phyloP scores from a whole-genome alignment of 2,329 filamentous ascomycete genomes.

The Orbilia oligospora region DNA sequence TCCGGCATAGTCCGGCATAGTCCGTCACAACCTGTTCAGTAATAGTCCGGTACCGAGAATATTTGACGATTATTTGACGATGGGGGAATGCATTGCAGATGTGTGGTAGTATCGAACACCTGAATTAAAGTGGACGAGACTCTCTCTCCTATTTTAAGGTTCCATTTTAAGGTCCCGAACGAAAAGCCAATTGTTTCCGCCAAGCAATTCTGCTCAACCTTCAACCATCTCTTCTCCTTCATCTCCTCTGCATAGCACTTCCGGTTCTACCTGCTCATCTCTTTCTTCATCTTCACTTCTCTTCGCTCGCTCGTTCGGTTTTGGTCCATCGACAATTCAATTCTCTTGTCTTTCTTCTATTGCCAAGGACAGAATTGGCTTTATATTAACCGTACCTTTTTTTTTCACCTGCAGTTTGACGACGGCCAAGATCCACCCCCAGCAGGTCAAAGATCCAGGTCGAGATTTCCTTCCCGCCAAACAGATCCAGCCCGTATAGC shows the following conservation, averaged over 20 bases:
- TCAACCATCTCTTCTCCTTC: background rate
- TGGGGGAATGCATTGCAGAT: too few species aligned
- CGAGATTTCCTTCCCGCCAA: too few species aligned
- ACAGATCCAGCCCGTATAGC: slow-evolving; percentile 5
- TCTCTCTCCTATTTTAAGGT: too few species aligned
- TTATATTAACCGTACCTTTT: background rate
- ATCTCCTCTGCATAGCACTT: too few species aligned
- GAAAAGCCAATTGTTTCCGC: background rate
- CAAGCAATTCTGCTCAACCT: background rate
- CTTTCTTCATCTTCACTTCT: background rate
- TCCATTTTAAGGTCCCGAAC: too few species aligned
- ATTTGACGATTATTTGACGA: too few species aligned
- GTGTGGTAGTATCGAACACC: background rate
- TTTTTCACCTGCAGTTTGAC: too few species aligned
- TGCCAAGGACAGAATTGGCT: background rate
- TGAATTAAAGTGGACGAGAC: background rate
- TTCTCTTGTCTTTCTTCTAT: background rate
- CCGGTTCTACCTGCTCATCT: too few species aligned
- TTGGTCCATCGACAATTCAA: background rate
- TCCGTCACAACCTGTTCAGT: too few species aligned
- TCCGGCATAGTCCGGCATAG: too few species aligned
- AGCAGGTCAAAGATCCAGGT: too few species aligned
- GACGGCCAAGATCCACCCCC: background rate
- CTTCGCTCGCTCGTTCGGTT: background rate
- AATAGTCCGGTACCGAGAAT: too few species aligned